Percentiles rank a stretch among this genome's conserved stretches.
Conservation (phyloP, 805 yeast species). For the Metschnikowia kofuensis region DNA sequence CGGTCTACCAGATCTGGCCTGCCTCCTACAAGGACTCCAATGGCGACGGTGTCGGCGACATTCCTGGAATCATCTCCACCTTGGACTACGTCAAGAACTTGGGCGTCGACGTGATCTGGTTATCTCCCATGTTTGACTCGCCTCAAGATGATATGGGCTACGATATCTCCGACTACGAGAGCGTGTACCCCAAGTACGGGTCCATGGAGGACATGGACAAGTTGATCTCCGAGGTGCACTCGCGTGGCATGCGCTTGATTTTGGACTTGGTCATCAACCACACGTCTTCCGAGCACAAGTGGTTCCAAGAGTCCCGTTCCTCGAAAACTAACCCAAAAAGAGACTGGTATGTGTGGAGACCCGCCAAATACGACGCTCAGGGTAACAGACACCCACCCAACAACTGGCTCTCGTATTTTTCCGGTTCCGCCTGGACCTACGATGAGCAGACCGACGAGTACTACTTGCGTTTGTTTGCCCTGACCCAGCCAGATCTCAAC, state of each 20-base stretch:
- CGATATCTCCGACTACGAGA: slow-evolving; percentile 54
- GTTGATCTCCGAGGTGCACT: slow-evolving; percentile 46
- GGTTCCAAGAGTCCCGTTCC: slow-evolving; percentile 56
- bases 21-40: slow-evolving; percentile 59
- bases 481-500: slow-evolving; percentile 57
- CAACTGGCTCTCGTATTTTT: slow-evolving; percentile 53
- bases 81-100: slow-evolving; percentile 49
- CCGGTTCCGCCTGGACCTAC: slow-evolving; percentile 56
- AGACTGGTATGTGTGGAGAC: slow-evolving; percentile 62
- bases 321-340: slow-evolving; percentile 52
- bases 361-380: slow-evolving; percentile 43
- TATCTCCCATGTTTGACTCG: slow-evolving; percentile 56
- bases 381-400: slow-evolving; percentile 55
- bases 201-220: slow-evolving; percentile 50
- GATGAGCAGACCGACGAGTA: slow-evolving; percentile 54
- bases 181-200: slow-evolving; percentile 51
- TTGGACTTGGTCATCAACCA: slow-evolving; percentile 60
- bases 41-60: slow-evolving; percentile 58
- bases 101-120: slow-evolving; percentile 54
- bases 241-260: slow-evolving; percentile 49
- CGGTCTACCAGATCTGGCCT: slow-evolving; percentile 59
- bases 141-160: slow-evolving; percentile 66
- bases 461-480: slow-evolving; percentile 53
- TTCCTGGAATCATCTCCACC: slow-evolving; percentile 50
- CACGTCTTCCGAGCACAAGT: slow-evolving; percentile 51